Evolutionary conservation across 495 filamentous ascomycete genomes (phyloP).

Genomic region (Penicillium canariense): DNA sequence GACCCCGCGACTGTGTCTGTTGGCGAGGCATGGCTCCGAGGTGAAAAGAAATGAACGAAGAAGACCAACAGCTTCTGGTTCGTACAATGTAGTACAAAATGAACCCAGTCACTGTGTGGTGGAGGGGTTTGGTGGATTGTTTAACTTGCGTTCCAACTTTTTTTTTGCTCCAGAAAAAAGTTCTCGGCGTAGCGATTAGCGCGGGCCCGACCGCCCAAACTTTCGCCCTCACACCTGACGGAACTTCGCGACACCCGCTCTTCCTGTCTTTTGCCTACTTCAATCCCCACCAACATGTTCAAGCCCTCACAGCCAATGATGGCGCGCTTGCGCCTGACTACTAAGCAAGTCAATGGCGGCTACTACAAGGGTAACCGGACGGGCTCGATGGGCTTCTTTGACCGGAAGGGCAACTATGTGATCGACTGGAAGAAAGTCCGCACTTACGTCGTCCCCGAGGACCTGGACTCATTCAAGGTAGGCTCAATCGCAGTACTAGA

Average conservation of each 20-base stretch:
- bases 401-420: conserved; percentile 77
- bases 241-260: conserved; percentile 6
- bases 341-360: conserved; percentile 87
- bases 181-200: conserved; percentile 43
- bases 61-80: background rate
- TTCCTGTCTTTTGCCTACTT: background rate
- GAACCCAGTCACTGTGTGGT: conserved; percentile 11
- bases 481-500: background rate
- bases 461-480: conserved; percentile 69
- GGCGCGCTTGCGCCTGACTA: conserved; percentile 71
- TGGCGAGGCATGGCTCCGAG: conserved; percentile 61
- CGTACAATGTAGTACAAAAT: conserved; percentile 9
- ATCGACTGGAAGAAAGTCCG: conserved; percentile 85
- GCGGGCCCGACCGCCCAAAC: conserved; percentile 30
- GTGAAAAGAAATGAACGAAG: conserved; percentile 3
- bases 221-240: conserved; percentile 10
- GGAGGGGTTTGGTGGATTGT: conserved; percentile 18
- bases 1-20: conserved; percentile 50
- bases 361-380: conserved; percentile 96
- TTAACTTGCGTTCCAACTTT: conserved; percentile 35
- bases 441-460: conserved; percentile 78
- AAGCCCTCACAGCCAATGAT: conserved; percentile 71
- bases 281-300: conserved; percentile 43
- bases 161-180: conserved; percentile 39
- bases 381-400: conserved; percentile 82